Percentiles rank a stretch among this genome's conserved stretches.
Evolutionary conservation across 345 rosid species (phyloP).

Genomic region (Gossypium mustelinum): DNA sequence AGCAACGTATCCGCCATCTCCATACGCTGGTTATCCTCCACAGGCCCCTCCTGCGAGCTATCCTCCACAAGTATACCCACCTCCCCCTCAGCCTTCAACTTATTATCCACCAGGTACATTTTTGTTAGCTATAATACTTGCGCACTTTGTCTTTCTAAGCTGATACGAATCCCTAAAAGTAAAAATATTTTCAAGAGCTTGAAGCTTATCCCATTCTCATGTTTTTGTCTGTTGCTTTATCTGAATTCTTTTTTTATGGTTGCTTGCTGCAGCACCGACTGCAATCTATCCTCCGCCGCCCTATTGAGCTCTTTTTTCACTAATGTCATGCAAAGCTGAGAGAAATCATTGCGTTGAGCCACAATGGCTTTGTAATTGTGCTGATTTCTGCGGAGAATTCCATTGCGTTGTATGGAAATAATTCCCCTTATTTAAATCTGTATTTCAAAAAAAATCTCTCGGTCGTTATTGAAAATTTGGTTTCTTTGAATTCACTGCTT

Average conservation of each 20-base stretch:
- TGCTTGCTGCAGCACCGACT: not conserved
- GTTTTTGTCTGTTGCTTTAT: not conserved
- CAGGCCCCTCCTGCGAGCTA: slow-evolving; percentile 14
- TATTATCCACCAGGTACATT: slow-evolving; percentile 36
- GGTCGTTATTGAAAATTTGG: not conserved
- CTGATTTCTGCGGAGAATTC: not conserved
- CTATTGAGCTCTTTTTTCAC: not conserved
- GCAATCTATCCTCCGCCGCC: slow-evolving; percentile 12
- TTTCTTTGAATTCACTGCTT: not conserved
- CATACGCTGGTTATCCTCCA: slow-evolving; percentile 2
- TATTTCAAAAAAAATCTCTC: not conserved
- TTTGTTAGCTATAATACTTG: not conserved
- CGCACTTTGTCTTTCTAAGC: not conserved
- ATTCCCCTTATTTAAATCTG: not conserved
- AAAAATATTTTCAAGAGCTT: not conserved
- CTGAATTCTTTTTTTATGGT: not conserved
- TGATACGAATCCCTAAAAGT: no score
- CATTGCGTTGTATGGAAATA: not conserved
- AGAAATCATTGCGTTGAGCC: not conserved
- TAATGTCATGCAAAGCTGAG: not conserved
- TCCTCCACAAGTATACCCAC: slow-evolving; percentile 26
- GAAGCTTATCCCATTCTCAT: not conserved
- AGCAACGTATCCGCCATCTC: slow-evolving; percentile 20
- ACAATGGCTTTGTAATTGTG: slow-evolving; percentile 2
- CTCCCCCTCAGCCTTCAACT: slow-evolving; percentile 19